phyloP scores from a whole-genome alignment of 2,329 filamentous ascomycete genomes.

The Ramularia endophylla region DNA sequence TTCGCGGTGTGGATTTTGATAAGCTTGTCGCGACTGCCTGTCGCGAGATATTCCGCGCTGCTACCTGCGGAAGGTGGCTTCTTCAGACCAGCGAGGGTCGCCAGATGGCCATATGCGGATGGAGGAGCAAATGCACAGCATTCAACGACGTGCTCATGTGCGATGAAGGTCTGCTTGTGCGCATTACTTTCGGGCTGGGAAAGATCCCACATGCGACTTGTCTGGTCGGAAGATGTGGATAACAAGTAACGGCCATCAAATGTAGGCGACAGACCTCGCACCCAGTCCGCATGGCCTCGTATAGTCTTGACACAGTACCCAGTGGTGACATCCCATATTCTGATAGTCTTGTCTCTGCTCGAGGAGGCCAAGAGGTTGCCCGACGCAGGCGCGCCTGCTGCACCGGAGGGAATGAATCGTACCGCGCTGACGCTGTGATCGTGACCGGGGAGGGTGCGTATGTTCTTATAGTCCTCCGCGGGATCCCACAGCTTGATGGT shows the following conservation, averaged over 20 bases:
- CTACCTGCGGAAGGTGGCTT: slow-evolving; percentile 69
- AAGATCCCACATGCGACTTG: slow-evolving; percentile 79
- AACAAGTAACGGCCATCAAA: slow-evolving; percentile 77
- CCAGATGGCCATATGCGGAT: slow-evolving; percentile 68
- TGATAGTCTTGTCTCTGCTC: slow-evolving; percentile 75
- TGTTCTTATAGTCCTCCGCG: slow-evolving; percentile 89
- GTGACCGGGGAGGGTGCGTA: slow-evolving; percentile 81
- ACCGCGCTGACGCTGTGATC: slow-evolving; percentile 88
- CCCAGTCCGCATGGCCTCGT: slow-evolving; percentile 79
- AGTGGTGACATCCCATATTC: slow-evolving; percentile 89
- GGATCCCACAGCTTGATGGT: slow-evolving; percentile 97
- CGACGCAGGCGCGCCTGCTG: slow-evolving; percentile 68
- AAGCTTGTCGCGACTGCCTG: slow-evolving; percentile 81
- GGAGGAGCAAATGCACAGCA: slow-evolving; percentile 84
- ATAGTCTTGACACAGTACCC: slow-evolving; percentile 92
- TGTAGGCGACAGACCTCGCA: slow-evolving; percentile 80
- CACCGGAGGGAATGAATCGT: slow-evolving; percentile 79
- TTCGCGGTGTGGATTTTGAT: slow-evolving; percentile 85
- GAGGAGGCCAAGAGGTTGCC: slow-evolving; percentile 83
- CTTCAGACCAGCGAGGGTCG: slow-evolving; percentile 72
- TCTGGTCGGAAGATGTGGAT: slow-evolving; percentile 77
- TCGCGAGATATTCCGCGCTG: slow-evolving; percentile 82
- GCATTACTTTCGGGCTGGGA: slow-evolving; percentile 58
- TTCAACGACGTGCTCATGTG: slow-evolving; percentile 80
- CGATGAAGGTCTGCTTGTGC: slow-evolving; percentile 67